A percentile compares a stretch with the other conserved stretches of the same genome.
phyloP scores from a whole-genome alignment of 768 basidiomycete genomes.

The Calocybe cyanea region DNA sequence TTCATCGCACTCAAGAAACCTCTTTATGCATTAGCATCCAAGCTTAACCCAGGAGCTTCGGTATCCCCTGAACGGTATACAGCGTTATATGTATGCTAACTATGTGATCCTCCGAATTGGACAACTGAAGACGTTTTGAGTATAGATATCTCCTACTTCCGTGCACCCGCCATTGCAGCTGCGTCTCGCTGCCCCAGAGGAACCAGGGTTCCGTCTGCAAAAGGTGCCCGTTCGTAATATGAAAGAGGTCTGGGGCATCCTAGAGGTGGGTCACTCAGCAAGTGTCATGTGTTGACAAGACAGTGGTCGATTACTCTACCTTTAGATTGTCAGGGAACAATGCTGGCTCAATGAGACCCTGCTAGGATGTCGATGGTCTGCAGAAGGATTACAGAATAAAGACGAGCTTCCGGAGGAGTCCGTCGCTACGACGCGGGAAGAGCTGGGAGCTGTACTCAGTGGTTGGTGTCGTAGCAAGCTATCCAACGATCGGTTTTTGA shows the following conservation, averaged over 20 bases:
- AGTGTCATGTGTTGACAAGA: neutral
- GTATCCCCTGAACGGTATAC: slow-evolving; percentile 63
- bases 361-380: slow-evolving; percentile 54
- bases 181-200: slow-evolving; percentile 63
- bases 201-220: slow-evolving; percentile 73
- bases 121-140: neutral
- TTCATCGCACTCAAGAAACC: neutral
- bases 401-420: slow-evolving; percentile 26
- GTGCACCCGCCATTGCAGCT: slow-evolving; percentile 68
- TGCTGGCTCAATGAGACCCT: slow-evolving; percentile 82
- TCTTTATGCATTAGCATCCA: slow-evolving; percentile 5
- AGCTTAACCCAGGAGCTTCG: slow-evolving; percentile 52
- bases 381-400: slow-evolving; percentile 40
- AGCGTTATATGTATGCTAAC: slow-evolving; percentile 56
- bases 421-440: slow-evolving; percentile 46
- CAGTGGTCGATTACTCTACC: neutral
- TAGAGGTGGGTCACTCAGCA: slow-evolving; percentile 48
- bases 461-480: slow-evolving; percentile 33
- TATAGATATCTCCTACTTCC: slow-evolving; percentile 60
- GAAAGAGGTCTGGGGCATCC: slow-evolving; percentile 69
- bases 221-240: slow-evolving; percentile 67
- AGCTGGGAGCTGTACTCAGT: slow-evolving; percentile 60
- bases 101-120: neutral
- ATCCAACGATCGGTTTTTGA: slow-evolving; percentile 1
- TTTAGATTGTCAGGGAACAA: slow-evolving; percentile 73